Evolutionary conservation across 2,329 filamentous ascomycete genomes (phyloP), one percentile per base, ranked within the genome.

Genomic region (Coleophoma eucalyptorum): DNA sequence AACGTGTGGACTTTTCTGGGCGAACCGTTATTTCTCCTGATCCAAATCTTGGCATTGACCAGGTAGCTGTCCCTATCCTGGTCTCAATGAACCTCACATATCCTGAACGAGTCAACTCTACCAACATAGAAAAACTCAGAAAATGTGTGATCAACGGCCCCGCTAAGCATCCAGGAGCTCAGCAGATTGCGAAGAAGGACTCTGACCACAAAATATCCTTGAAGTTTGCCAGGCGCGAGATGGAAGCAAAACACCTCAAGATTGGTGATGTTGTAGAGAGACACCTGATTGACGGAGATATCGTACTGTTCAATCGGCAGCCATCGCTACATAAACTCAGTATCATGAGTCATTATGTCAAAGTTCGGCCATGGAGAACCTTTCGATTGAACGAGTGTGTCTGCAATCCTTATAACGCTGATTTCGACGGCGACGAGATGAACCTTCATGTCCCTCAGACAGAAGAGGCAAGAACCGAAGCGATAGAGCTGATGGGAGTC

Each of bases 391-490:
- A 99, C 66, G 94, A 99, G 68, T 99, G 94, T 80, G 94, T 96
- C 1, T 99, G 94, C 71, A 92, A 89, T 55, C 94, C 94, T 3
- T 99, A 99, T 77, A 99, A 99, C 62, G 94, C 94, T 50, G 94
- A 99, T 80, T 99, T 99, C 60, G 94, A 99, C 63, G 94, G 94
- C 53, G 94, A 99, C 62, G 94, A 99, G 69, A 99, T 99, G 94
- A 99, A 99, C 62, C 72, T 99, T 44, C 94, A 99, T 70, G 92
- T 99, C 15, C 94, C 94, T 2, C 94, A 99, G 67, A 97, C 94
- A 0, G 94, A 99, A 72, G 94, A 99, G 70, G 93, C 94, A 11
- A 83, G 94, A 51, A 90, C 93, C 2, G 94, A 99, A 70, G 94
- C 94, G 1, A 95, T 95, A 62, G 91, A 93, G 59, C 74, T 99